These are phyloP conservation scores for Parathielavia appendiculata DNA, from an alignment of 495 filamentous ascomycete species.

Conservation along the genomic window DNA sequence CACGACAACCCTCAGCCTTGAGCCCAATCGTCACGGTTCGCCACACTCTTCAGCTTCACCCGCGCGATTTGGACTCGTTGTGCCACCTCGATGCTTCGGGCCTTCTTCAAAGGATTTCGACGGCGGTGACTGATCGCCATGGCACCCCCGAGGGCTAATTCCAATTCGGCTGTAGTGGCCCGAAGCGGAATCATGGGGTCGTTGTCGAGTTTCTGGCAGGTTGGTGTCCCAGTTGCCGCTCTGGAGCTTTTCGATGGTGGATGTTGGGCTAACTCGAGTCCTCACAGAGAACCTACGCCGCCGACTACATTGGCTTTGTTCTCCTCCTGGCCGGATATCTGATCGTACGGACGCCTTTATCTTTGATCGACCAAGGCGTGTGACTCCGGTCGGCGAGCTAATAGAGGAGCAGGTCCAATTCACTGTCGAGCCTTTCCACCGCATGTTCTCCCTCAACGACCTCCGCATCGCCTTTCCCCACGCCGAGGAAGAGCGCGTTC, in stretches of 20 bases:
- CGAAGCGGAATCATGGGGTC: slow-evolving; percentile 34
- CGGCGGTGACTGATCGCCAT: slow-evolving; percentile 43
- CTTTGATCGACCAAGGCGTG: not conserved
- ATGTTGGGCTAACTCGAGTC: slow-evolving; percentile 1
- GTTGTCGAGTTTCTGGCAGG: slow-evolving; percentile 49
- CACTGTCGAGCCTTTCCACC: slow-evolving; percentile 81
- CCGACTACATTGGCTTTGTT: slow-evolving; percentile 78
- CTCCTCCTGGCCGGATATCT: slow-evolving; percentile 63
- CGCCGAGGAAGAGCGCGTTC: slow-evolving; percentile 77
- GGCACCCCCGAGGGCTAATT: slow-evolving; percentile 30
- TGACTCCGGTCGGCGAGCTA: not conserved
- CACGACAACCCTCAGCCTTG: not conserved
- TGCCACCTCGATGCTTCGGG: slow-evolving; percentile 23
- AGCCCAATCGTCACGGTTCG: not conserved
- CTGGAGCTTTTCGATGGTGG: not conserved
- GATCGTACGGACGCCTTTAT: slow-evolving; percentile 42
- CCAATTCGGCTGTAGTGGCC: slow-evolving; percentile 2
- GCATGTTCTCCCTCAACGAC: slow-evolving; percentile 77
- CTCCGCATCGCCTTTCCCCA: slow-evolving; percentile 79
- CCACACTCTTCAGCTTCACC: not conserved
- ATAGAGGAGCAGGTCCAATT: slow-evolving; percentile 53
- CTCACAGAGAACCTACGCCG: slow-evolving; percentile 67
- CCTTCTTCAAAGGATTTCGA: slow-evolving; percentile 35
- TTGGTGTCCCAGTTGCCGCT: slow-evolving; percentile 16
- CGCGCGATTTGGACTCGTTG: too few species aligned